Conservation (phyloP, 2,329 filamentous ascomycete genomes). For the Ophiocordyceps camponoti-saundersi region DNA sequence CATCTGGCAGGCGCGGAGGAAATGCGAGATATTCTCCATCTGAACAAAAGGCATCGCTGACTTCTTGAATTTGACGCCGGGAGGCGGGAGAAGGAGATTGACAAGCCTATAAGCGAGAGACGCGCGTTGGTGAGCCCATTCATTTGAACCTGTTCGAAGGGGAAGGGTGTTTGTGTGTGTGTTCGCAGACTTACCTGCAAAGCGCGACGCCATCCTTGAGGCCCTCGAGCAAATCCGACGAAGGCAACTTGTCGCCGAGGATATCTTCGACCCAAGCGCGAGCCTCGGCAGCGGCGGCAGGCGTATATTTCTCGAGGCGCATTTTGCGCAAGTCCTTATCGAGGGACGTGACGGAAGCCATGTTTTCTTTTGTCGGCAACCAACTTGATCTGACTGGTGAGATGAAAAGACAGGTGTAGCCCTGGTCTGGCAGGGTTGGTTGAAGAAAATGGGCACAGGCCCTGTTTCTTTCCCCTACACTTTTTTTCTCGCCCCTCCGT, state of each 20-base stretch:
- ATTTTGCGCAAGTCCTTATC: constrained; percentile 91
- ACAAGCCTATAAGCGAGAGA: constrained; percentile 42
- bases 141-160: no score
- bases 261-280: constrained; percentile 72
- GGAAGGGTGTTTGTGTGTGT: constrained; percentile 3
- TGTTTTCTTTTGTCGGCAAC: constrained; percentile 19
- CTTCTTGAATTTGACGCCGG: constrained; percentile 75
- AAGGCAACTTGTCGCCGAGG: constrained; percentile 54
- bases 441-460: no score
- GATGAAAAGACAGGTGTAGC: no score
- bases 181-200: constrained; percentile 53
- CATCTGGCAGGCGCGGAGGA: constrained; percentile 72
- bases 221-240: constrained; percentile 64
- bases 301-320: constrained; percentile 86
- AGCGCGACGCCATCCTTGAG: constrained; percentile 84
- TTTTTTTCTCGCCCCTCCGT: no score
- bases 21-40: constrained; percentile 98
- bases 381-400: no score
- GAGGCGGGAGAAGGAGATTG: constrained; percentile 61
- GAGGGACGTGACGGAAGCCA: constrained; percentile 87
- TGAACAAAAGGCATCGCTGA: constrained; percentile 96
- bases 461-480: no score
- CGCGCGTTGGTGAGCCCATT: background rate
- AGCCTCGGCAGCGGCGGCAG: constrained; percentile 72
- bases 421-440: no score